These are phyloP conservation scores for Hypomontagnella monticulosa DNA, from an alignment of 495 filamentous ascomycete genomes.

Conservation along the genomic window DNA sequence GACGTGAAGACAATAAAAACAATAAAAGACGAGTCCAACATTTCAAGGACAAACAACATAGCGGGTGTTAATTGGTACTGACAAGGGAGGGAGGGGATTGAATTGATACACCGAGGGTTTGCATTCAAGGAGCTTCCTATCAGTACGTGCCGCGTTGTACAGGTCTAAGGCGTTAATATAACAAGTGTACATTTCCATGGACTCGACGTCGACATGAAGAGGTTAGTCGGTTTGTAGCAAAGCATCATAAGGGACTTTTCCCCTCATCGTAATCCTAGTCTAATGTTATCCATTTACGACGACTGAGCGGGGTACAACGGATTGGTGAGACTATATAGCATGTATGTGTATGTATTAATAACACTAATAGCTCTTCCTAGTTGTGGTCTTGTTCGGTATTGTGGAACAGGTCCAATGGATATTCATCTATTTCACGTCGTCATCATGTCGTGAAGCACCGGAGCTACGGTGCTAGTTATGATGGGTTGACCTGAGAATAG, in stretches of 20 bases:
- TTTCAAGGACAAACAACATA: constrained; percentile 31
- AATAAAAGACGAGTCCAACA: constrained; percentile 24
- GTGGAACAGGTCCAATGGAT: constrained; percentile 1
- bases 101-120: constrained; percentile 27
- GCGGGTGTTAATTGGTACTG: constrained; percentile 39
- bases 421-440: constrained; percentile 21
- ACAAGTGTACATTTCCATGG: constrained; percentile 29
- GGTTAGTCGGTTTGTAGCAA: neutral
- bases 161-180: constrained; percentile 34
- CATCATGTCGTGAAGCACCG: constrained; percentile 26
- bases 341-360: neutral
- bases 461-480: too few relatives aligned
- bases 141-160: constrained; percentile 28
- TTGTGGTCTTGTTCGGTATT: constrained; percentile 11
- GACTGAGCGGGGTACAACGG: too few relatives aligned
- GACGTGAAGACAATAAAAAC: constrained; percentile 36
- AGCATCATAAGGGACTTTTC: neutral
- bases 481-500: neutral
- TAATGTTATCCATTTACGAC: too few relatives aligned
- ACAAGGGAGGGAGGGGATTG: constrained; percentile 13
- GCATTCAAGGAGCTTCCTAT: constrained; percentile 28
- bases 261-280: too few relatives aligned
- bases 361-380: too few relatives aligned
- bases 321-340: neutral
- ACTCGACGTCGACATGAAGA: neutral